phyloP scores from a whole-genome alignment of 352 stramenopile species.

The Globisporangium okanoganense region DNA sequence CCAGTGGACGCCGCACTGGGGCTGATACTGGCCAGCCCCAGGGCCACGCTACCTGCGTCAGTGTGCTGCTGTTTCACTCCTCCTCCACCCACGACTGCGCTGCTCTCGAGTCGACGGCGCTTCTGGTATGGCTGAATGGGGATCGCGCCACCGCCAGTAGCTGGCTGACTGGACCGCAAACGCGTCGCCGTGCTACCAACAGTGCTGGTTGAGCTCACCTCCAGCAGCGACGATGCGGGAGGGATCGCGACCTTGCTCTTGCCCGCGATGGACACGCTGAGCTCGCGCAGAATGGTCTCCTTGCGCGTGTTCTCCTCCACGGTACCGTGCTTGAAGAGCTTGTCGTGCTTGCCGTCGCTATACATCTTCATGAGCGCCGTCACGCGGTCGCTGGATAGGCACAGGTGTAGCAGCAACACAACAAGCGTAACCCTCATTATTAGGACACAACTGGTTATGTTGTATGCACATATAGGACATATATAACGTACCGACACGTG shows the following conservation, averaged over 20 bases:
- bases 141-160: neutral
- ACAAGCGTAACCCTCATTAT: neutral
- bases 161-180: slow-evolving; percentile 1
- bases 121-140: slow-evolving; percentile 12
- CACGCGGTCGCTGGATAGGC: slow-evolving; percentile 47
- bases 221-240: slow-evolving; percentile 11
- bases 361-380: slow-evolving; percentile 79
- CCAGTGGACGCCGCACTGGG: slow-evolving; percentile 3
- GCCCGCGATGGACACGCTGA: slow-evolving; percentile 42
- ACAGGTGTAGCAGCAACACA: neutral
- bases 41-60: neutral
- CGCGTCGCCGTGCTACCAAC: neutral
- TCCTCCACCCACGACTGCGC: neutral
- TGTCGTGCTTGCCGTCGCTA: slow-evolving; percentile 73
- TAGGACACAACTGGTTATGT: neutral
- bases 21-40: neutral
- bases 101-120: slow-evolving; percentile 10
- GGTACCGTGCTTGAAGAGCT: slow-evolving; percentile 77
- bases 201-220: slow-evolving; percentile 1
- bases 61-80: slow-evolving; percentile 4
- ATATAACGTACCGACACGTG: slow-evolving; percentile 57
- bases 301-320: slow-evolving; percentile 70
- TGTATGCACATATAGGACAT: neutral
- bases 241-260: slow-evolving; percentile 41
- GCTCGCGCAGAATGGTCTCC: slow-evolving; percentile 57